These are phyloP conservation scores for Boletus fagicola DNA, from an alignment of 768 basidiomycete genomes.

Conservation along the genomic window DNA sequence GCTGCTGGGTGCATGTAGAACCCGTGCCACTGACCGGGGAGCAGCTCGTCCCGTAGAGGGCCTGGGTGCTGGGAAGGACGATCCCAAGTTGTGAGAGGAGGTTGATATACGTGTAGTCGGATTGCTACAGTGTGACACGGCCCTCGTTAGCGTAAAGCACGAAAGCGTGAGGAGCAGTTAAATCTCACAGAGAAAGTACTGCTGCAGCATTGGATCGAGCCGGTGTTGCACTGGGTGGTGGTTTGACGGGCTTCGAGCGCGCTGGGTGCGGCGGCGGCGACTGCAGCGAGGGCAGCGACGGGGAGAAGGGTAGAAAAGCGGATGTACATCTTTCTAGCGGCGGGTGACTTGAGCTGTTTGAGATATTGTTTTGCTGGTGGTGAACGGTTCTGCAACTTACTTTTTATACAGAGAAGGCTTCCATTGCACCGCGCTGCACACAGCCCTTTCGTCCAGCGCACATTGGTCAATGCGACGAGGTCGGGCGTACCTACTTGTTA, in stretches of 20 bases:
- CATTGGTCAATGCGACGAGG: background rate
- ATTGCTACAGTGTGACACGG: background rate
- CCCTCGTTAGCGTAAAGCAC: background rate
- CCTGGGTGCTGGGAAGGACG: no score
- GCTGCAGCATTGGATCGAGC: slow-evolving; percentile 6
- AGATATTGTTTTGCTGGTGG: no score
- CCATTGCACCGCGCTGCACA: background rate
- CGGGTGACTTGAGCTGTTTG: background rate
- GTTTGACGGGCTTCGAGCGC: background rate
- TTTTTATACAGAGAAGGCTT: no score
- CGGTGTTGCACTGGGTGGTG: background rate
- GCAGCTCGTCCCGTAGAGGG: no score
- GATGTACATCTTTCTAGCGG: background rate
- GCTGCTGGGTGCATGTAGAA: no score
- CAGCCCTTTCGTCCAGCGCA: background rate
- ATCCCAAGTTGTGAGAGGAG: slow-evolving; percentile 3
- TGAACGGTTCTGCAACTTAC: no score
- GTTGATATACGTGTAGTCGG: background rate
- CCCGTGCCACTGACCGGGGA: no score
- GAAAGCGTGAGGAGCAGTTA: no score
- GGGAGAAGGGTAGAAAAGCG: slow-evolving; percentile 7
- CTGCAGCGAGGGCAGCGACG: background rate
- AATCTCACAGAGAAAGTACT: background rate
- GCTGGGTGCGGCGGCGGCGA: slow-evolving; percentile 4
- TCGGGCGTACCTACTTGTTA: no score